Evolutionary conservation across 192 early-diverging fungal species (phyloP).

Genomic region (Entrophospora sp.): DNA sequence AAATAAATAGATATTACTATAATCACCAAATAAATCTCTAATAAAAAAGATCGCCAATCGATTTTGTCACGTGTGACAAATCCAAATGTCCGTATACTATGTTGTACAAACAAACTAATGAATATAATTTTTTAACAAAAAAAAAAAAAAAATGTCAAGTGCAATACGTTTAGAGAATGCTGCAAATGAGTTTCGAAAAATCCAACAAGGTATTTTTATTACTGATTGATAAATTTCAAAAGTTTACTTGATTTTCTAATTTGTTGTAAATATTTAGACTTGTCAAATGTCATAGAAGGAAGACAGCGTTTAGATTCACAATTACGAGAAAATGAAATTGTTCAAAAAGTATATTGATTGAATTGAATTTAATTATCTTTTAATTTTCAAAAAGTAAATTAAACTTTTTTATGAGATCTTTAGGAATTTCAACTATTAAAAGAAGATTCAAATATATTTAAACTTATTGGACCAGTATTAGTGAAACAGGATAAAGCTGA

Average conservation of each 20-base stretch:
- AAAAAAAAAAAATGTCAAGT: too few relatives aligned
- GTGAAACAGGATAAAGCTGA: constrained; percentile 87
- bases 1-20: too few relatives aligned
- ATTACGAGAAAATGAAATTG: constrained; percentile 90
- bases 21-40: too few relatives aligned
- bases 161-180: background rate
- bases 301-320: constrained; percentile 89
- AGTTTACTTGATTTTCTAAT: background rate
- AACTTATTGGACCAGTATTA: constrained; percentile 91
- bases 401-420: background rate
- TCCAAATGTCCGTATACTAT: too few relatives aligned
- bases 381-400: constrained; percentile 1
- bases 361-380: background rate
- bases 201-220: constrained; percentile 10
- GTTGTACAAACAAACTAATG: too few relatives aligned
- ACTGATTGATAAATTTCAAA: background rate
- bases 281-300: constrained; percentile 59
- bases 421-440: constrained; percentile 84
- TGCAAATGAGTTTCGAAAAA: constrained; percentile 3
- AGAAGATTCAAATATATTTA: constrained; percentile 81
- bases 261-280: constrained; percentile 42
- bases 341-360: constrained; percentile 57
- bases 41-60: too few relatives aligned
- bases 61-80: too few relatives aligned
- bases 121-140: too few relatives aligned